Evolutionary conservation across 805 yeast genomes (phyloP), one percentile per base, ranked within the genome.

Genomic region (Lipomyces oligophaga): DNA sequence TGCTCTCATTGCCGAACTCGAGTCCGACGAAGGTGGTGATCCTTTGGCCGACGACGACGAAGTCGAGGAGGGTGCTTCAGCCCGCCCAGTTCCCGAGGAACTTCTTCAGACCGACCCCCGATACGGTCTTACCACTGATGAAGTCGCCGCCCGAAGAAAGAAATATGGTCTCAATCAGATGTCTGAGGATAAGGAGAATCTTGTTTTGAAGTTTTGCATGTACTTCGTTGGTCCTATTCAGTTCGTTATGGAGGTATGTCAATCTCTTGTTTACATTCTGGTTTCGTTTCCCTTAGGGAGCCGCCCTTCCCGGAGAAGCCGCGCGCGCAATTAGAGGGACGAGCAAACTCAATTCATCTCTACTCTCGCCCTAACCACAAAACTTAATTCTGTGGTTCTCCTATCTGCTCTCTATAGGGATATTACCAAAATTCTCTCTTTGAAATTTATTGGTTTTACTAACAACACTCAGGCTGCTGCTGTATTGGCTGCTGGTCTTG

Each of bases 221-320:
- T 86, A 85, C 78, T 86, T 86, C 71, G 83, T 86, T 58, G 96
- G 96, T 74, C 96, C 96, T 60, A 86, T 86, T 69, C 96, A 87
- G 75, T 86, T 87, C 81, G 95, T 86, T 67, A 86, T 86, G 96
- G 95, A 86, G 58, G 57, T 52, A 34, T 18, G 52, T 39, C 16
- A 22, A n/a, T 18, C 22, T 20, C 19, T 34, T 3, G 11, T 21
- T 20, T 30, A 25, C 18, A 19, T 20, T 11, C 16, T 36, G 20
- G 21, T 20, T 26, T 11, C 30, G 5, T n/a, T n/a, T n/a, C n/a
- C n/a, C n/a, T n/a, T n/a, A n/a, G n/a, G n/a, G n/a, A n/a, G n/a
- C n/a, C n/a, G n/a, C n/a, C n/a, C n/a, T n/a, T n/a, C n/a, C n/a
- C n/a, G n/a, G n/a, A n/a, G n/a, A n/a, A n/a, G n/a, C n/a, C n/a